A percentile compares a stretch with the other conserved stretches of the same genome.
phyloP scores from a whole-genome alignment of 495 filamentous ascomycete genomes.

The Aeminium ludgeri region DNA sequence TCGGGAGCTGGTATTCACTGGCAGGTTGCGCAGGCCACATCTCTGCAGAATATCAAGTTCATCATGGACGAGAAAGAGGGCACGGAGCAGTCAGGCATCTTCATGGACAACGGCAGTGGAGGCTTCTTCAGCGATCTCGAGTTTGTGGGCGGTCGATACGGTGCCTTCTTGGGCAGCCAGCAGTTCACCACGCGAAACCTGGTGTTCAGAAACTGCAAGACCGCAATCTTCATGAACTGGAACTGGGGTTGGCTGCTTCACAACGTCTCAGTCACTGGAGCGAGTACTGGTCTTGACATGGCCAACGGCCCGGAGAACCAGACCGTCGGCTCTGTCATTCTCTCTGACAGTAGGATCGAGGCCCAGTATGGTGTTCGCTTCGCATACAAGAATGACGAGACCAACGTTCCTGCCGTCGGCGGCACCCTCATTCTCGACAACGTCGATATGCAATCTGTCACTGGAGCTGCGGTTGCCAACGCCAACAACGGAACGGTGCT shows the following conservation, averaged over 20 bases:
- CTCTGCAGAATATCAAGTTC: slow-evolving; percentile 38
- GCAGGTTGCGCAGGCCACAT: slow-evolving; percentile 94
- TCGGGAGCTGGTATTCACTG: slow-evolving; percentile 69
- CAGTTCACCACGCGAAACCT: slow-evolving; percentile 37
- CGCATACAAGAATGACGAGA: slow-evolving; percentile 14
- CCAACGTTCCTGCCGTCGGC: slow-evolving; percentile 26
- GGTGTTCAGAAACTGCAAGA: slow-evolving; percentile 32
- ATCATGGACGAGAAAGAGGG: slow-evolving; percentile 24
- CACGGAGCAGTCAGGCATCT: slow-evolving; percentile 29
- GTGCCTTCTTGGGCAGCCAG: slow-evolving; percentile 36
- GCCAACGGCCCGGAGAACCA: slow-evolving; percentile 31
- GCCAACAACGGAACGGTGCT: slow-evolving; percentile 36
- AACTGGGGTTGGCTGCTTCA: slow-evolving; percentile 40
- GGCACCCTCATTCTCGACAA: slow-evolving; percentile 52
- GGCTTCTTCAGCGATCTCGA: slow-evolving; percentile 32
- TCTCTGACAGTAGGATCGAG: slow-evolving; percentile 26
- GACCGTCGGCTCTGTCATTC: slow-evolving; percentile 28
- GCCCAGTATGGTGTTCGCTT: slow-evolving; percentile 21
- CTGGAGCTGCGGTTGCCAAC: slow-evolving; percentile 41
- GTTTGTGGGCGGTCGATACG: slow-evolving; percentile 30
- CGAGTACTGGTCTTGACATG: slow-evolving; percentile 42
- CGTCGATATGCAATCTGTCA: slow-evolving; percentile 33
- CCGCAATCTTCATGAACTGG: slow-evolving; percentile 37
- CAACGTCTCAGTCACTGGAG: slow-evolving; percentile 24
- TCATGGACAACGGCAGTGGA: slow-evolving; percentile 81